Evolutionary conservation across 495 filamentous ascomycete species (phyloP), one percentile per base, ranked within the genome.

Genomic region (Xylaria bambusicola): DNA sequence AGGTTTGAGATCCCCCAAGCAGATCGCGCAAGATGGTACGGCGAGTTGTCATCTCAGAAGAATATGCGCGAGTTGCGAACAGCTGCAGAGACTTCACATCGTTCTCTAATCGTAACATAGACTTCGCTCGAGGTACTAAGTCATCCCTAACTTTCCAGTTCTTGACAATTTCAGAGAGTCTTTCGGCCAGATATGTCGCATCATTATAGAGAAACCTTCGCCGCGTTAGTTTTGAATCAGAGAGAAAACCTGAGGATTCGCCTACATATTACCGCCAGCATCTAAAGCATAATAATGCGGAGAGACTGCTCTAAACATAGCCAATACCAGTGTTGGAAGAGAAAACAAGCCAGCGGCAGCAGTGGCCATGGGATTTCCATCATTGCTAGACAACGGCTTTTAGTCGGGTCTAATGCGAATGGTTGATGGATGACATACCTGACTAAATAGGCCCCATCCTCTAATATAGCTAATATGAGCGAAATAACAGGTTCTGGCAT

Each of bases 201-300:
- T 99, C 94, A 65, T 99, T 98, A 71, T 98, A 99, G 42, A 97
- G 80, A 62, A 88, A 91, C 82, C 84, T 86, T 18, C 29, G 52
- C 0, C 38, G 58, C 27, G 67, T 65, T 65, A 63, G 64, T 49
- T 36, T 17, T 9, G 29, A 33, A 33, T 13, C 15, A 2, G 7
- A 31, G 13, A 6, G 5, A 33, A 9, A 8, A 57, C 12, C 15
- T 7, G 38, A 27, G 15, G 15, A 27, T 36, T 27, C 9, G 15
- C 78, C 64, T 73, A 82, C 90, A 97, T 94, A 65, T 89, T 90
- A 4, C 91, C 91, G 24, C 86, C 83, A 18, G 75, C 71, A 36
- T 86, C 78, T 20, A 80, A 63, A 0, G 80, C 71, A 72, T 99
- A 99, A 68, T 90, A 91, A 9, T 86, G 84, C 3, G 91, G 85